Base-by-base conservation (phyloP, 495 filamentous ascomycete genomes). In the Ascodesmis nigricans region DNA sequence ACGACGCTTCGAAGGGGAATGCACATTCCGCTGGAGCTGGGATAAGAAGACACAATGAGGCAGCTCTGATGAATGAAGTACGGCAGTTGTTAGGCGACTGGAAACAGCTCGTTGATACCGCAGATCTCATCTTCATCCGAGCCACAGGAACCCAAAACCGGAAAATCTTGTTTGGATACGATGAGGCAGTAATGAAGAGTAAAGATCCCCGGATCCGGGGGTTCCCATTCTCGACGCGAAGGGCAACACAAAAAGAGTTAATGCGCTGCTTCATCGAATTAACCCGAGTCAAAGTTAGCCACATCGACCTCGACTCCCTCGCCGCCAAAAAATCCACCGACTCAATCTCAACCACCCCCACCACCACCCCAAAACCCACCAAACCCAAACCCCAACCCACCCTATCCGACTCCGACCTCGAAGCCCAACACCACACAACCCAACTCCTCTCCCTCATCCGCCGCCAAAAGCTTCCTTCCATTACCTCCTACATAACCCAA, bases 1-100 rank as follows among this genome's bases (percentile, higher is more conserved):
- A 76, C 50, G 87, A 97, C 51, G 68, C 74, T 22, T 69, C 82
- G 3, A 92, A 91, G 47, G 84, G 87, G 3, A 70, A 73, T 18
- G 87, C 87, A 4, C 79, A 97, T 53, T 95, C 90, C 1, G 90
- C 87, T 13, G 87, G 87, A 49, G 74, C 90, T 2, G 75, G 71
- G 20, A 53, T 97, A 25, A 71, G 87, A 58, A 69, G 87, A 15
- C 91, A 93, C 55, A 97, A 97, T 51, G 87, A 97, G 56, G 72
- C 72, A 31, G 80, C 78, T 1, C 58, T 95, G 14, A 74, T 69
- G 11, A 72, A 74, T 17, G 87, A 97, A 43, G 72, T 97, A 4
- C 69, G 82, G 4, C 61, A 66, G 17, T 57, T 95, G 16, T 58
- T 97, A 15, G 55, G 58, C 16, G 74, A 82, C 34, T 97, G 87